phyloP scores from a whole-genome alignment of 305 asterid genomes.

The Coffea humblotiana region DNA sequence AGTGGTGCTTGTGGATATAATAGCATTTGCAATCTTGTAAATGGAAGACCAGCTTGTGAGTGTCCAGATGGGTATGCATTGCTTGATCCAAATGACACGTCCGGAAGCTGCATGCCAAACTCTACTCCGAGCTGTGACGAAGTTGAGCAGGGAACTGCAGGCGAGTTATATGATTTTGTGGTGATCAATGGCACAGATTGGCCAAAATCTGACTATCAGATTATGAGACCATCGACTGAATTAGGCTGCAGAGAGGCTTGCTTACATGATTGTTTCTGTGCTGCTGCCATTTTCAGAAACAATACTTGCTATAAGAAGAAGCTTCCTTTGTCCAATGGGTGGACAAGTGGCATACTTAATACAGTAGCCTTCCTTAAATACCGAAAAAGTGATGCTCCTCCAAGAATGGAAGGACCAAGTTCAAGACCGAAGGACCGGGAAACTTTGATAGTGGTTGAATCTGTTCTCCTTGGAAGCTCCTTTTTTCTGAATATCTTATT shows the following conservation, averaged over 20 bases:
- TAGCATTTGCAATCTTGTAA: slow-evolving; percentile 39
- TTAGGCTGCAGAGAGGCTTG: slow-evolving; percentile 20
- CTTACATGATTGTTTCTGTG: slow-evolving; percentile 35
- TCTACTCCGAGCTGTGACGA: slow-evolving; percentile 16
- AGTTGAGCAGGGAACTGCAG: neutral
- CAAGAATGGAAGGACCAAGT: neutral
- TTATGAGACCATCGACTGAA: neutral
- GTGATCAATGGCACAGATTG: slow-evolving; percentile 20
- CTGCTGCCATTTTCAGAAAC: slow-evolving; percentile 12
- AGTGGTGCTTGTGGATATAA: slow-evolving; percentile 66
- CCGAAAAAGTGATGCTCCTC: slow-evolving; percentile 1
- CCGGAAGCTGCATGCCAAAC: slow-evolving; percentile 27
- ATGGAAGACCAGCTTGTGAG: slow-evolving; percentile 35
- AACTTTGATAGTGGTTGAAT: slow-evolving; percentile 26
- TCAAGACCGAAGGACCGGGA: slow-evolving; percentile 14
- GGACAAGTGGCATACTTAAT: slow-evolving; percentile 1
- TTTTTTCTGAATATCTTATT: slow-evolving; percentile 36
- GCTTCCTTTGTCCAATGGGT: slow-evolving; percentile 36
- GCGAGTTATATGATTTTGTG: slow-evolving; percentile 13
- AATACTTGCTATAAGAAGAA: slow-evolving; percentile 35
- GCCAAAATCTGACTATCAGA: slow-evolving; percentile 21
- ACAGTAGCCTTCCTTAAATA: slow-evolving; percentile 24
- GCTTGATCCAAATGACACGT: slow-evolving; percentile 25
- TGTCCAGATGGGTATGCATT: slow-evolving; percentile 25
- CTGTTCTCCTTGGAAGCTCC: slow-evolving; percentile 53